phyloP scores from a whole-genome alignment of 345 rosid species.

The Citrus glauca region DNA sequence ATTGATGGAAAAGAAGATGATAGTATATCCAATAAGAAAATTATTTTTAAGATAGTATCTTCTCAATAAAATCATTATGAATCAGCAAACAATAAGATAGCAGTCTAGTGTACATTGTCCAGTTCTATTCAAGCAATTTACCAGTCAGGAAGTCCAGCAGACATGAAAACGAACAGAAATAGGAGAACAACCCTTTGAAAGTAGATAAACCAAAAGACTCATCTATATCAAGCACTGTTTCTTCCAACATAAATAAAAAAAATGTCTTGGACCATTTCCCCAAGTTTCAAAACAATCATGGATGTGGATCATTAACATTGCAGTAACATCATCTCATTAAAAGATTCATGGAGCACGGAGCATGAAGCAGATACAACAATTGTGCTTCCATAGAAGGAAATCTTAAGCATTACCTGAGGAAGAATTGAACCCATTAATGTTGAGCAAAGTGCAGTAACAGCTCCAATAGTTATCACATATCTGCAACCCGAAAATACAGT shows the following conservation, averaged over 20 bases:
- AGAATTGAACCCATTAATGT: constrained; percentile 92
- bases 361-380: not conserved
- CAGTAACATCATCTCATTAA: not conserved
- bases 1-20: not conserved
- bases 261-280: not conserved
- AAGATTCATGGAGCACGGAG: not conserved
- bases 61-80: not conserved
- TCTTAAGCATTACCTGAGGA: constrained; percentile 65
- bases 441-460: constrained; percentile 92
- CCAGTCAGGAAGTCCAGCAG: not conserved
- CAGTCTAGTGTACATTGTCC: not conserved
- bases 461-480: constrained; percentile 78
- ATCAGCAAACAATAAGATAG: not conserved
- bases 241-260: not conserved
- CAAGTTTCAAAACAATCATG: not conserved
- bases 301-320: not conserved
- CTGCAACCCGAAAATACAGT: constrained; percentile 33
- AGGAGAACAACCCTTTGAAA: not conserved
- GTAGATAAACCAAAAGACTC: not conserved
- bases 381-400: not conserved
- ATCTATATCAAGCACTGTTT: not conserved
- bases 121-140: not conserved
- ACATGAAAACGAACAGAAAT: not conserved
- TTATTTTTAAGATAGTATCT: not conserved
- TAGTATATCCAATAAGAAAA: not conserved